These are phyloP conservation scores for Stropharia rugosoannulata DNA, from an alignment of 768 basidiomycete genomes.

Conservation along the genomic window DNA sequence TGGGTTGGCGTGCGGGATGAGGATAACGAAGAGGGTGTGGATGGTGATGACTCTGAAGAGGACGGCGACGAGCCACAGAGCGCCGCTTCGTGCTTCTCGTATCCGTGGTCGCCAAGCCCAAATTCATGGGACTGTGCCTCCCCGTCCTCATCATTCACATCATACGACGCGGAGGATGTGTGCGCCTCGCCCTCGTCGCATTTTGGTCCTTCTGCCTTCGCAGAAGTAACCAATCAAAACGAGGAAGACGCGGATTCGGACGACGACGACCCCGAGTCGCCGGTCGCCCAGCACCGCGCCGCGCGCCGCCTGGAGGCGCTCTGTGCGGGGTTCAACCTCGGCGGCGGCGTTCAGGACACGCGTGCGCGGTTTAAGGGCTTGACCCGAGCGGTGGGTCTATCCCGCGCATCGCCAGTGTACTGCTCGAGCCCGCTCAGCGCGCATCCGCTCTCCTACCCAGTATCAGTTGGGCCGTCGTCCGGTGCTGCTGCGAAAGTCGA, in stretches of 20 bases:
- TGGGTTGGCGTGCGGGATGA: not conserved
- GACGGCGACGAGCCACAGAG: too few species aligned
- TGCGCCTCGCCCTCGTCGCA: too few species aligned
- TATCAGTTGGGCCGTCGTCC: not conserved
- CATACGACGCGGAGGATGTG: too few species aligned
- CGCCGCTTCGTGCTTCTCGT: too few species aligned
- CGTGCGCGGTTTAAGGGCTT: not conserved
- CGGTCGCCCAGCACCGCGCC: slow-evolving; percentile 20
- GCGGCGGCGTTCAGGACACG: slow-evolving; percentile 28
- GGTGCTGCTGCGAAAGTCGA: not conserved
- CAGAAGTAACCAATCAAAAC: too few species aligned
- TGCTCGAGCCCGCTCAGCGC: not conserved
- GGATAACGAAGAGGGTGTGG: slow-evolving; percentile 34
- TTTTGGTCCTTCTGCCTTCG: too few species aligned
- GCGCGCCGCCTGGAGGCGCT: slow-evolving; percentile 46
- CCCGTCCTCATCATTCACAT: too few species aligned
- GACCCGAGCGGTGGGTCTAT: not conserved
- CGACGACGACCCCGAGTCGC: too few species aligned
- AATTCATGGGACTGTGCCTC: too few species aligned
- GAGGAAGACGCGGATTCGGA: too few species aligned
- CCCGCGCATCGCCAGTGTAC: not conserved
- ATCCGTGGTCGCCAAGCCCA: too few species aligned
- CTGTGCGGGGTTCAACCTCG: slow-evolving; percentile 45
- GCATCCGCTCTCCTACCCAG: too few species aligned
- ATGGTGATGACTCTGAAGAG: slow-evolving; percentile 20